Conservation (phyloP, 208 protist genomes). For the Pavlovales sp. region DNA sequence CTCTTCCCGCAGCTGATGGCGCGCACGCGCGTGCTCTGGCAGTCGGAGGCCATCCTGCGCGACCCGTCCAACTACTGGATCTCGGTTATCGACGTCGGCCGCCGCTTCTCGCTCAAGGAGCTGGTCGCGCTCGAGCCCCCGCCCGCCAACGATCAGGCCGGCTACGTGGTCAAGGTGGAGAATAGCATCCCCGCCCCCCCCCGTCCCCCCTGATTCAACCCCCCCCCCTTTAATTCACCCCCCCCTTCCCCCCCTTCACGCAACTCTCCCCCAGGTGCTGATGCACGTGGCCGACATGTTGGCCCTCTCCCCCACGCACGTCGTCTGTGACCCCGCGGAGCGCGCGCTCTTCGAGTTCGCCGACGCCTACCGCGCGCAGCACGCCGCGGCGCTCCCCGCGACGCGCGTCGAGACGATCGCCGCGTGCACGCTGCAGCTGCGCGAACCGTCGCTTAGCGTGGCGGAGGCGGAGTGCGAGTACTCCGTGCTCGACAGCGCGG, state of each 20-base stretch:
- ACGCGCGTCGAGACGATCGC: not conserved
- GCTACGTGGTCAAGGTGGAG: slow-evolving; percentile 71
- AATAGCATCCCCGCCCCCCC: no score
- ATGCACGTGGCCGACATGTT: slow-evolving; percentile 72
- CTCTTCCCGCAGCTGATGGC: not conserved
- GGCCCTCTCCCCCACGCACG: not conserved
- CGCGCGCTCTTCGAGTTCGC: not conserved
- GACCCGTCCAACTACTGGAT: slow-evolving; percentile 79
- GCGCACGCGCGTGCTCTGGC: slow-evolving; percentile 64
- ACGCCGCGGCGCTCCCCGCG: not conserved
- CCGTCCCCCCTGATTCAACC: no score
- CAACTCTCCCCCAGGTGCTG: no score
- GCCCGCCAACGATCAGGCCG: slow-evolving; percentile 69
- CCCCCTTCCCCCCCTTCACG: no score
- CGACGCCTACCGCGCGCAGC: not conserved
- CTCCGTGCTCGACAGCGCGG: not conserved
- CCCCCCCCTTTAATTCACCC: no score
- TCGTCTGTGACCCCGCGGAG: not conserved
- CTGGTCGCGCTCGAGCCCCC: slow-evolving; percentile 56
- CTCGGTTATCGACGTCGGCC: slow-evolving; percentile 76
- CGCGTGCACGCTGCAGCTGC: not conserved
- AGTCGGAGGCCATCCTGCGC: slow-evolving; percentile 72
- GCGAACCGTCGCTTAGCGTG: not conserved
- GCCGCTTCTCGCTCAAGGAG: slow-evolving; percentile 63
- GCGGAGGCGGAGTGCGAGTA: not conserved